A percentile compares a stretch with the other conserved stretches of the same genome.
These are phyloP conservation scores for Neofusicoccum umdonicola DNA, from an alignment of 2,329 filamentous ascomycete genomes.

Conservation along the genomic window DNA sequence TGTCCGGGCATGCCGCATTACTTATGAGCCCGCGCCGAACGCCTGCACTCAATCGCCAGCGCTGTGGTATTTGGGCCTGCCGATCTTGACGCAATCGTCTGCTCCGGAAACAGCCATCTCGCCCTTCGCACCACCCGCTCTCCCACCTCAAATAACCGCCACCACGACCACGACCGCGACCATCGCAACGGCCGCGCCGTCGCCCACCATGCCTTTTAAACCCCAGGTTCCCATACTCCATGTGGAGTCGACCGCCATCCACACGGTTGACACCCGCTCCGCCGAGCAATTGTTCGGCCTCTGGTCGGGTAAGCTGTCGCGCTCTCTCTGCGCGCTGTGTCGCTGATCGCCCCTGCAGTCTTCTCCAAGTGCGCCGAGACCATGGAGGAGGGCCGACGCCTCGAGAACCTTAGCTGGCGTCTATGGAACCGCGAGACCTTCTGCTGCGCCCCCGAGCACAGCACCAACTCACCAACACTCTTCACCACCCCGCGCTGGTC, in stretches of 20 bases:
- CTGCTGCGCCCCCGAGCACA: conserved; percentile 68
- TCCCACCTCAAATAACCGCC: conserved; percentile 15
- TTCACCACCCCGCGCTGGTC: conserved; percentile 28
- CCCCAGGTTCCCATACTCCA: conserved; percentile 84
- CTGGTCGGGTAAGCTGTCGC: conserved; percentile 75
- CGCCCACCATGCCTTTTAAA: conserved; percentile 70
- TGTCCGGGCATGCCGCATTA: conserved; percentile 15
- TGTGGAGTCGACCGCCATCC: conserved; percentile 86
- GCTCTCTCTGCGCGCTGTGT: conserved; percentile 15
- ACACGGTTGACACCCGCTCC: conserved; percentile 91
- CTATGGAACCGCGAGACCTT: conserved; percentile 93
- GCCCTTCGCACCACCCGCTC: conserved; percentile 14
- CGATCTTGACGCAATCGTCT: conserved; percentile 25
- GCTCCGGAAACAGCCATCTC: conserved; percentile 22
- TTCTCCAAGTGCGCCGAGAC: conserved; percentile 94
- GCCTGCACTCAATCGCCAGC: conserved; percentile 15
- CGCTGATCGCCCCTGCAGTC: conserved; percentile 53
- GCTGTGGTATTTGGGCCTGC: conserved; percentile 20
- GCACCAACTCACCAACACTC: conserved; percentile 25
- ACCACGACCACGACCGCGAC: conserved; percentile 21
- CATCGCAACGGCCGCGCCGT: conserved; percentile 16
- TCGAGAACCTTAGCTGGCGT: conserved; percentile 95
- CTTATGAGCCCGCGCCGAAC: conserved; percentile 12
- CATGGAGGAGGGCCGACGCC: conserved; percentile 83
- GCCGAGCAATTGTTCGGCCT: conserved; percentile 93